Evolutionary conservation across 345 rosid genomes (phyloP), one percentile per base, ranked within the genome.

Genomic region (Excoecaria cochinchinensis): DNA sequence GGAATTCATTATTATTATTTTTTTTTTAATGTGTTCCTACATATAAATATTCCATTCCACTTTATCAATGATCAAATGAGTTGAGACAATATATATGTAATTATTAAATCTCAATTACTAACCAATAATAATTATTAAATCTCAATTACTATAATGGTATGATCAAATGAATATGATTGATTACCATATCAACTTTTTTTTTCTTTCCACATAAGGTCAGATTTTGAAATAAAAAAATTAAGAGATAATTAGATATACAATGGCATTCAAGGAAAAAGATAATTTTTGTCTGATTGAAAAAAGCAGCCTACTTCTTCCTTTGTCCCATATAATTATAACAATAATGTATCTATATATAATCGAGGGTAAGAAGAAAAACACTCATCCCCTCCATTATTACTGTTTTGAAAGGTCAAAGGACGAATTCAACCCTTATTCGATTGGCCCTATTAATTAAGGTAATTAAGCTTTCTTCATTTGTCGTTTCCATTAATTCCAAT

Each of bases 201-300:
- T 19, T 38, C 39, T 38, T 39, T n/a, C 3, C 47, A 46, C n/a
- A 67, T 7, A 36, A 46, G 47, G 4, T 22, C 44, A 38, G 46
- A 63, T 2, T 19, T 48, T 3, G n/a, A n/a, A n/a, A n/a, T n/a
- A n/a, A 47, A 46, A 65, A 67, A 21, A 6, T 8, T 47, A 12
- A 42, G 10, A 61, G 66, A 31, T 60, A 60, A 60, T 56, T 16
- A 38, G 42, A 62, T 62, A 38, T 14, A 39, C 7, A 66, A 19
- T 47, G 22, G 11, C 42, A 3, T 46, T 47, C 8, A 14, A 22
- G 38, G 70, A 13, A 22, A 67, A 67, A 47, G 55, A 47, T 44
- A 46, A 21, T 13, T 21, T 67, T 67, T 67, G 56, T 67, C 71
- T 67, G 71, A 47, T 47, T 67, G 13, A 22, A 50, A 48, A 64